Base-by-base conservation (phyloP, 495 filamentous ascomycete genomes). In the Glarea lozoyensis region DNA sequence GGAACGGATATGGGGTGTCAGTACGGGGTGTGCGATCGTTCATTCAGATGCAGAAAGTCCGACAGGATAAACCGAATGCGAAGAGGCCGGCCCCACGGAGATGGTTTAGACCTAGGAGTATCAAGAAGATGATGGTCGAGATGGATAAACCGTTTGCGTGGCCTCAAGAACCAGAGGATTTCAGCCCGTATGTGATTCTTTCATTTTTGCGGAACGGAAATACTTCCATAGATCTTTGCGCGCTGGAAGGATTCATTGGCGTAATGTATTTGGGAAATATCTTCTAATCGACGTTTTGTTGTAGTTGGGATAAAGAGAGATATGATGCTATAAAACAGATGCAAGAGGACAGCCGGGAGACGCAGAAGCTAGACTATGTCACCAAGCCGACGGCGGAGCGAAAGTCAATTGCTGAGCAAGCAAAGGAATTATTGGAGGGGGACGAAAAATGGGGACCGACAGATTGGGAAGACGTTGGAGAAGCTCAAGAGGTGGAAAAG, bases 121-220 rank as follows among this genome's bases (percentile, higher is more conserved):
- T 79, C 49, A 96, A 96, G 77, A 83, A 76, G 60, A 96, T 96
- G 89, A 87, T 82, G 20, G 84, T 88, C 36, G 82, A 94, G 68
- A 72, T 96, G 67, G 72, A 67, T 24, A 61, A 77, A 69, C 84
- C 87, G 27, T 95, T 96, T 70, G 76, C 81, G 44, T 95, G 84
- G 79, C 89, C 89, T 5, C 68, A 76, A 45, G 63, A 61, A 53
- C 79, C 79, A 15, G 61, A 69, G 50, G 71, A 82, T 51, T 63
- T 70, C 40, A 53, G 60, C 42, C 16, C 59, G 73, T 84, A 73
- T 46, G 76, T 71, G 40, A 35, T 25, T 45, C 40, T 46, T 10
- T 39, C 19, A 42, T n/a, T n/a, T n/a, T n/a, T n/a, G n/a, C n/a
- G n/a, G n/a, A n/a, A n/a, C n/a, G n/a, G n/a, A n/a, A n/a, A n/a